A percentile compares a stretch with the other conserved stretches of the same genome.
phyloP scores from a whole-genome alignment of 768 basidiomycete genomes.

The Pleurotus ostreatus region DNA sequence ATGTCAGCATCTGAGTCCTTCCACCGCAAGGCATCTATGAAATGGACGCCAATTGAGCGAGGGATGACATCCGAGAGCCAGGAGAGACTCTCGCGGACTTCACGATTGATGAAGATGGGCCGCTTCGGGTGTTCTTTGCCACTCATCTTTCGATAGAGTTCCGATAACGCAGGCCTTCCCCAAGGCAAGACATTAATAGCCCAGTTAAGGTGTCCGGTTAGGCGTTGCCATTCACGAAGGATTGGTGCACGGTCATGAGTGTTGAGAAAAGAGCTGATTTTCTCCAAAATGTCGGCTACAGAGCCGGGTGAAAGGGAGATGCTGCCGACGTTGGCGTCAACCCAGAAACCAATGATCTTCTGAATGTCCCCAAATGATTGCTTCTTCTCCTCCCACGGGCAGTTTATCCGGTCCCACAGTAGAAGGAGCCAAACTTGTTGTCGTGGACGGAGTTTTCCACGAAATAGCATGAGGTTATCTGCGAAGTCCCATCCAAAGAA shows the following conservation, averaged over 20 bases:
- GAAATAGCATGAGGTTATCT: constrained; percentile 18
- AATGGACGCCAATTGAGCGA: constrained; percentile 11
- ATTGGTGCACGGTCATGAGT: not conserved
- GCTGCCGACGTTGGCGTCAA: too few relatives aligned
- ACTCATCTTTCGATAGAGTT: not conserved
- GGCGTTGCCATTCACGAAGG: not conserved
- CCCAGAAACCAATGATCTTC: too few relatives aligned
- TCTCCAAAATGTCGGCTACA: not conserved
- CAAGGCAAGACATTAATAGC: not conserved
- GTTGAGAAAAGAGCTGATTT: not conserved
- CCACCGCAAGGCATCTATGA: constrained; percentile 14
- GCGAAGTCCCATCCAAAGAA: constrained; percentile 22
- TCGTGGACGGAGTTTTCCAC: constrained; percentile 13
- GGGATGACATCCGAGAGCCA: constrained; percentile 14
- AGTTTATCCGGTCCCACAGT: too few relatives aligned
- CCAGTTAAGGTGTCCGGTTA: not conserved
- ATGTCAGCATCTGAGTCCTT: constrained; percentile 14
- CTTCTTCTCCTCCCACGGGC: too few relatives aligned
- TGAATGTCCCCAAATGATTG: too few relatives aligned
- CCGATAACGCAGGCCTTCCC: not conserved
- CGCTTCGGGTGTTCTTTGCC: not conserved
- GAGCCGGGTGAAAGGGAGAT: too few relatives aligned
- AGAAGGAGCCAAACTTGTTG: constrained; percentile 21
- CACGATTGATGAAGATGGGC: constrained; percentile 11
- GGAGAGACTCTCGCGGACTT: constrained; percentile 11